A percentile compares a stretch with the other conserved stretches of the same genome.
These are phyloP conservation scores for Coffea canephora DNA, from an alignment of 257 asterid genomes.

Conservation along the genomic window DNA sequence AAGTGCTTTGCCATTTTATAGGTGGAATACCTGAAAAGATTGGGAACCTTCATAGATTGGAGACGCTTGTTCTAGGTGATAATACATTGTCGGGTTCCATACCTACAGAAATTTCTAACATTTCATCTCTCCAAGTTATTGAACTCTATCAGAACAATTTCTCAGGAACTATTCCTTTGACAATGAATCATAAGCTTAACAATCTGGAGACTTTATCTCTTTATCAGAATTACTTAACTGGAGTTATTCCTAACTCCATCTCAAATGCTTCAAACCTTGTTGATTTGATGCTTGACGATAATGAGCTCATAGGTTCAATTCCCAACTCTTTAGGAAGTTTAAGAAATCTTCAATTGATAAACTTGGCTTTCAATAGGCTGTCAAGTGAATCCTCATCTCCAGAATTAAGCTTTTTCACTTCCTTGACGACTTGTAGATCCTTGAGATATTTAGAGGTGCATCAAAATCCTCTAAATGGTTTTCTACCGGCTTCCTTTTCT, in stretches of 20 bases:
- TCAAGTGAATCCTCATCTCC: conserved; percentile 10
- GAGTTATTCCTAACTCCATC: neutral
- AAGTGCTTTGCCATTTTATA: neutral
- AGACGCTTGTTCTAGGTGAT: neutral
- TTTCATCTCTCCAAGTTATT: neutral
- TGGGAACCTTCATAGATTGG: conserved; percentile 25
- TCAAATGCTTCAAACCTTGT: neutral
- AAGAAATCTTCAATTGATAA: conserved; percentile 16
- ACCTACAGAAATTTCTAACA: conserved; percentile 13
- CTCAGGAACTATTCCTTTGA: neutral
- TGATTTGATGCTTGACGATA: too few relatives aligned
- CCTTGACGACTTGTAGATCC: conserved; percentile 15
- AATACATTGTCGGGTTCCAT: conserved; percentile 23
- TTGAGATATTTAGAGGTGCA: neutral
- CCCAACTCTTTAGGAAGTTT: conserved; percentile 32
- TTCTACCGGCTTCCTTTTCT: conserved; percentile 29
- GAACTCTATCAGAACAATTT: neutral
- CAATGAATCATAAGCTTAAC: neutral
- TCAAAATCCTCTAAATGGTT: conserved; percentile 17
- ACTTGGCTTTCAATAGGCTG: conserved; percentile 20
- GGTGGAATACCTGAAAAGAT: conserved; percentile 34
- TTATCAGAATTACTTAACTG: neutral
- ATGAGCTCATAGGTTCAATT: neutral
- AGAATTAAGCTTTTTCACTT: conserved; percentile 10
- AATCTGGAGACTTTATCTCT: neutral